Base-by-base conservation (phyloP, 192 early-diverging fungal species). In the Backusella sp. region DNA sequence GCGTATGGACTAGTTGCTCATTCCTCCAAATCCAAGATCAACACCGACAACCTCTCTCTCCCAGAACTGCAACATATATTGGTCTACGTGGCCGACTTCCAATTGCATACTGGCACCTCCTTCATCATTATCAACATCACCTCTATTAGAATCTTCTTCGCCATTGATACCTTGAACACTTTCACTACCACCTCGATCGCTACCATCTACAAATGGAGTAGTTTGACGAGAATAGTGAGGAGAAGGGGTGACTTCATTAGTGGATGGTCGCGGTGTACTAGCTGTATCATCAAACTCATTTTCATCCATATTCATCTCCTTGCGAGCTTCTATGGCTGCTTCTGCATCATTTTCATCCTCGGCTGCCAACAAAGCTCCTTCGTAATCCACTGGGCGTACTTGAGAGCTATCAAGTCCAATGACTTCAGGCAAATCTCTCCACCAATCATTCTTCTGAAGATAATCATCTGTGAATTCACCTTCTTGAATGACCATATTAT, bases 401-500 rank as follows among this genome's bases (percentile, higher is more conserved):
- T 80, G 76, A 21, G 82, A 73, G 11, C 72, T 72, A 32, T 49
- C 49, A 66, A 80, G 82, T 37, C 84, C 86, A 23, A 77, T 76
- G 30, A 85, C 82, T 56, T 91, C 89, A 21, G 85, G 87, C 30
- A 91, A 52, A 68, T 89, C 88, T 23, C 85, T 80, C 72, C 88
- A 84, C 91, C 91, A 92, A 68, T 91, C 86, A 78, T 88, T 84
- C 62, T 84, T 86, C 67, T 88, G 79, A 44, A 91, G 85, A 37
- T 85, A 92, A 36, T 88, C 90, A 19, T 89, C 90, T 4, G 90
- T 93, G 77, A 96, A 95, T 11, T 85, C 88, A 36, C 92, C 93
- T 68, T 93, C 90, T 76, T 91, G 91, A 56, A 96, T 94, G 9
- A 96, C 90, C 6, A 95, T 81, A 66, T 94, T 87, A 79, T 94